phyloP scores from a whole-genome alignment of 2,329 filamentous ascomycete genomes.

The Pseudogymnoascus sp. region DNA sequence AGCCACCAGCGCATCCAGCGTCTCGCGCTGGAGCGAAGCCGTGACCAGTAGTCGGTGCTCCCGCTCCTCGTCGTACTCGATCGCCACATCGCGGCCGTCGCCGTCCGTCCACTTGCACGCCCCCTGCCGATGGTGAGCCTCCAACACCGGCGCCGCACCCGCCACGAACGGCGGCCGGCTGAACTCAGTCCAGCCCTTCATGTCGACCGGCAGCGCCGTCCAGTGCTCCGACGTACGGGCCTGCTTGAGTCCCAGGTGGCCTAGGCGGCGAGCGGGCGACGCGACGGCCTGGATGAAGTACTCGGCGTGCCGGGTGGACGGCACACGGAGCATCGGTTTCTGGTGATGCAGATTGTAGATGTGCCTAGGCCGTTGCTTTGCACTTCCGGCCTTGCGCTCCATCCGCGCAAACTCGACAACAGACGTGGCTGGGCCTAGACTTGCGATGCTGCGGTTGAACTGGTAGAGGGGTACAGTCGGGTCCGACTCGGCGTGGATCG shows the following conservation, averaged over 20 bases:
- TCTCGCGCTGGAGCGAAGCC: constrained; percentile 10
- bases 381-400: background rate
- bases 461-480: background rate
- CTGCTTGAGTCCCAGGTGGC: constrained; percentile 14
- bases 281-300: background rate
- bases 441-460: background rate
- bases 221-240: constrained; percentile 10
- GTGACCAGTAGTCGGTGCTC: constrained; percentile 10
- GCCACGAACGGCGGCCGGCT: constrained; percentile 9
- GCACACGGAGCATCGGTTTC: background rate
- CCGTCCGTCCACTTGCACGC: background rate
- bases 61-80: constrained; percentile 6
- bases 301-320: background rate
- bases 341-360: background rate
- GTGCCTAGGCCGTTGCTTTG: background rate
- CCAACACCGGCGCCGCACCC: constrained; percentile 10
- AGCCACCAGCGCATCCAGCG: constrained; percentile 12
- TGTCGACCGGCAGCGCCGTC: constrained; percentile 14
- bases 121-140: constrained; percentile 3
- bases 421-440: background rate
- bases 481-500: background rate
- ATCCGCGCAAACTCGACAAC: background rate
- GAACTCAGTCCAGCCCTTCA: constrained; percentile 9
- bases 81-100: constrained; percentile 10
- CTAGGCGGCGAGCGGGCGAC: background rate